Percentiles rank a stretch among this genome's conserved stretches.
phyloP scores from a whole-genome alignment of 495 filamentous ascomycete species.

The Talaromyces wortmannii region DNA sequence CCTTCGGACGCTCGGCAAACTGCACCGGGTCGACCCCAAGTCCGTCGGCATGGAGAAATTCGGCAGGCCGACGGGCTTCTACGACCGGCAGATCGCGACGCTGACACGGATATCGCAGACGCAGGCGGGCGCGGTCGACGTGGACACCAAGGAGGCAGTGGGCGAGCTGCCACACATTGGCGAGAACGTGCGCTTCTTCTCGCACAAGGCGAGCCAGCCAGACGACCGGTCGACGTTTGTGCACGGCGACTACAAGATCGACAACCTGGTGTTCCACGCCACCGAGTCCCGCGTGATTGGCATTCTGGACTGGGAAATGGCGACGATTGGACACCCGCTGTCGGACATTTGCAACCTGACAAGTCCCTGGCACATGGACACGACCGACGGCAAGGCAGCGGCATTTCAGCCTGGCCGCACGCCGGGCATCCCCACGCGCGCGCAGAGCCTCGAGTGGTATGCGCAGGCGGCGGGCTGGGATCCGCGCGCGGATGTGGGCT shows the following conservation, averaged over 20 bases:
- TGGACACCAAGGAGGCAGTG: conserved; percentile 67
- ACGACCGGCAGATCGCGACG: conserved; percentile 78
- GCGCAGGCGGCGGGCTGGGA: conserved; percentile 63
- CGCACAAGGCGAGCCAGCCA: conserved; percentile 58
- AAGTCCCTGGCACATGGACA: conserved; percentile 56
- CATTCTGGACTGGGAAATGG: conserved; percentile 96
- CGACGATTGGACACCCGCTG: conserved; percentile 88
- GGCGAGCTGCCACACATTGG: conserved; percentile 77
- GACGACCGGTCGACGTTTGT: conserved; percentile 71
- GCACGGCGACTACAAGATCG: conserved; percentile 97
- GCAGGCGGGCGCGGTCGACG: conserved; percentile 68
- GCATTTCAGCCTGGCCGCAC: conserved; percentile 55
- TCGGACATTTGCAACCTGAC: conserved; percentile 79
- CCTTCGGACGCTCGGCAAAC: conserved; percentile 71
- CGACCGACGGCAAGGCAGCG: conserved; percentile 24
- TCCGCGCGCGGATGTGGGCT: conserved; percentile 44
- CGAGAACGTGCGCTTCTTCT: conserved; percentile 75
- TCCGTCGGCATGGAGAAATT: conserved; percentile 61
- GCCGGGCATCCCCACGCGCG: conserved; percentile 66
- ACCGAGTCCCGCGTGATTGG: conserved; percentile 85
- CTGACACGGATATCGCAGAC: conserved; percentile 69
- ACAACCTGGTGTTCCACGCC: conserved; percentile 91
- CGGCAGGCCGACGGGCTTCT: conserved; percentile 73
- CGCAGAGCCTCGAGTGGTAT: conserved; percentile 74
- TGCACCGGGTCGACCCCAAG: conserved; percentile 68